phyloP scores from a whole-genome alignment of 306 rosid species.

The Fragaria vesca region DNA sequence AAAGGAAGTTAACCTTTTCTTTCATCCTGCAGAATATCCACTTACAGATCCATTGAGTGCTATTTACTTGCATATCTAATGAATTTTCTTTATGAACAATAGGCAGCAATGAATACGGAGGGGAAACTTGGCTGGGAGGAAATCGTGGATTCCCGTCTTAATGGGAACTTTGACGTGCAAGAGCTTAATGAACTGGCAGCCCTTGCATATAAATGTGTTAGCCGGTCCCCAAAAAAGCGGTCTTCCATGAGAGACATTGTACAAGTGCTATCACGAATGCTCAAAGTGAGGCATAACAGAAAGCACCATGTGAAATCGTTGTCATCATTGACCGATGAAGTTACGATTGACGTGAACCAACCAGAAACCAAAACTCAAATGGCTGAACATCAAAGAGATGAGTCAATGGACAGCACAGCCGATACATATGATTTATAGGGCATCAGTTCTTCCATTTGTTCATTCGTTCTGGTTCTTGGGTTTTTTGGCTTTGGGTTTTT shows the following conservation, averaged over 20 bases:
- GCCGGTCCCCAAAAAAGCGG: constrained; percentile 65
- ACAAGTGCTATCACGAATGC: constrained; percentile 66
- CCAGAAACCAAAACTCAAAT: constrained; percentile 42
- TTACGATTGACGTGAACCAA: constrained; percentile 54
- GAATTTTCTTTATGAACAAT: constrained; percentile 29
- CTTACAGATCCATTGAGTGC: neutral
- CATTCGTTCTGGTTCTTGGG: constrained; percentile 25
- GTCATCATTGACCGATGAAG: constrained; percentile 69
- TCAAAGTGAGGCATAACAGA: constrained; percentile 54
- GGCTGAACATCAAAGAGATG: constrained; percentile 69
- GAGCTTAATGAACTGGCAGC: constrained; percentile 87
- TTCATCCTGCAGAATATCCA: neutral
- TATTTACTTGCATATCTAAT: constrained; percentile 19
- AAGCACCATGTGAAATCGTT: constrained; percentile 53
- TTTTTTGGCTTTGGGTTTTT: constrained; percentile 23
- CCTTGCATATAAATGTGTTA: constrained; percentile 85
- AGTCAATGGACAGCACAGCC: constrained; percentile 72
- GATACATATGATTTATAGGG: constrained; percentile 69
- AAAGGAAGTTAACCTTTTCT: no score
- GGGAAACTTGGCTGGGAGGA: constrained; percentile 99
- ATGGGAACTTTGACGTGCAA: constrained; percentile 65
- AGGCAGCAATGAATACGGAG: constrained; percentile 94
- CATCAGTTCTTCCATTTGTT: constrained; percentile 30
- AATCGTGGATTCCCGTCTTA: constrained; percentile 71
- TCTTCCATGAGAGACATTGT: constrained; percentile 94